Evolutionary conservation across 352 stramenopile genomes (phyloP).

Genomic region (Pythium grandisporangium): DNA sequence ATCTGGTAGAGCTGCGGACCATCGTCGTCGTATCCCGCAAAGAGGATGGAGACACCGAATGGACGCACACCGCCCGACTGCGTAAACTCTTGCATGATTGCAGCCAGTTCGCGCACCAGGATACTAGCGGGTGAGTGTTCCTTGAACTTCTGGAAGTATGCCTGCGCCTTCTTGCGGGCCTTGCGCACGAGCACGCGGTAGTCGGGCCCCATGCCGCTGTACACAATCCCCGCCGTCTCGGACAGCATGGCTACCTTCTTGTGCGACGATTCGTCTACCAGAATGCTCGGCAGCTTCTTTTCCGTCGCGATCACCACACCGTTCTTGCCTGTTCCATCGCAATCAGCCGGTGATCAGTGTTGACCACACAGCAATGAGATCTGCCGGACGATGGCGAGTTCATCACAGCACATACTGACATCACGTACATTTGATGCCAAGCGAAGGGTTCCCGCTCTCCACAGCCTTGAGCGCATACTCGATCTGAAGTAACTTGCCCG

Average conservation of each 20-base stretch:
- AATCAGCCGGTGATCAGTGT: too few relatives aligned
- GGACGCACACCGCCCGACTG: slow-evolving; percentile 96
- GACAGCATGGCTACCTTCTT: slow-evolving; percentile 96
- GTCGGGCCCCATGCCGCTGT: slow-evolving; percentile 96
- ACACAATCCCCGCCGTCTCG: slow-evolving; percentile 91
- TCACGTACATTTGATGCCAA: slow-evolving; percentile 93
- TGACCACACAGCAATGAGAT: too few relatives aligned
- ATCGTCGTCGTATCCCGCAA: slow-evolving; percentile 97
- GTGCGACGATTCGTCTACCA: slow-evolving; percentile 94
- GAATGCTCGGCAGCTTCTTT: slow-evolving; percentile 95
- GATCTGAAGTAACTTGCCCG: slow-evolving; percentile 99
- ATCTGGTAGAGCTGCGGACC: slow-evolving; percentile 97
- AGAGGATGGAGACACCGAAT: slow-evolving; percentile 98
- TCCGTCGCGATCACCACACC: slow-evolving; percentile 99
- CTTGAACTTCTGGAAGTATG: slow-evolving; percentile 94
- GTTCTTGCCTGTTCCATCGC: slow-evolving; percentile 96
- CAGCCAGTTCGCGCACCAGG: slow-evolving; percentile 94
- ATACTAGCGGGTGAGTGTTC: slow-evolving; percentile 92
- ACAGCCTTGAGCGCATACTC: slow-evolving; percentile 99
- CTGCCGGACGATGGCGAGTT: too few relatives aligned
- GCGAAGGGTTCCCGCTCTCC: slow-evolving; percentile 94
- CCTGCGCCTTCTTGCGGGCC: slow-evolving; percentile 93
- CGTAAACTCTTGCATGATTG: slow-evolving; percentile 99
- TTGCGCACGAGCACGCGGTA: slow-evolving; percentile 97
- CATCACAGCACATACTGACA: not conserved